Evolutionary conservation across 2,329 filamentous ascomycete genomes (phyloP).

Genomic region (Trichoderma sp.): DNA sequence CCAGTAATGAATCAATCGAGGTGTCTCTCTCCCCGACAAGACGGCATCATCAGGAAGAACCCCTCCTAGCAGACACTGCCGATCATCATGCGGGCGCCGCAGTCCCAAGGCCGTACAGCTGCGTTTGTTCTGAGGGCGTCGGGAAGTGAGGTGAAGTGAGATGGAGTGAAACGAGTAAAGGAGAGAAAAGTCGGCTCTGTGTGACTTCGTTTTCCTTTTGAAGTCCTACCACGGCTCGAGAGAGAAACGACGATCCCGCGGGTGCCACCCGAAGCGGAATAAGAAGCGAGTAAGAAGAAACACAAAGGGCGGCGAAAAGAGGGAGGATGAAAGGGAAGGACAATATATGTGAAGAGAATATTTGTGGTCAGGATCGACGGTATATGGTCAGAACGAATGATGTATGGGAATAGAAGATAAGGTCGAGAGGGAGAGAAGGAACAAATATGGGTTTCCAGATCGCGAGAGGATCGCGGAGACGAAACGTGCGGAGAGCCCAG

Average conservation of each 20-base stretch:
- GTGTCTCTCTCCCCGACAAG: not conserved
- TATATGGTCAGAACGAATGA: too few relatives aligned
- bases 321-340: not conserved
- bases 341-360: not conserved
- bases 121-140: not conserved
- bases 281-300: constrained; percentile 24
- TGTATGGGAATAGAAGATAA: too few relatives aligned
- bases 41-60: constrained; percentile 3
- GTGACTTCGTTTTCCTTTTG: not conserved
- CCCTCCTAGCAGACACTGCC: constrained; percentile 11
- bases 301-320: constrained; percentile 6
- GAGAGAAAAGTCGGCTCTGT: not conserved
- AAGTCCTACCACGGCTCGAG: constrained; percentile 8
- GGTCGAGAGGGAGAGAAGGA: too few relatives aligned
- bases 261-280: constrained; percentile 23
- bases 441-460: not conserved
- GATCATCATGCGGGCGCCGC: constrained; percentile 8
- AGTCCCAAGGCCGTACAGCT: not conserved
- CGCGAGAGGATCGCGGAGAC: not conserved
- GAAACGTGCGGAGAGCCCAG: not conserved
- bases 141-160: not conserved
- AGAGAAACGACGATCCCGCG: constrained; percentile 17
- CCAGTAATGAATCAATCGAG: not conserved
- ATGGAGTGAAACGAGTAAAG: too few relatives aligned
- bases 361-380: not conserved